Base-by-base conservation (phyloP, 768 basidiomycete species). In the Clitopilus hobsonii region DNA sequence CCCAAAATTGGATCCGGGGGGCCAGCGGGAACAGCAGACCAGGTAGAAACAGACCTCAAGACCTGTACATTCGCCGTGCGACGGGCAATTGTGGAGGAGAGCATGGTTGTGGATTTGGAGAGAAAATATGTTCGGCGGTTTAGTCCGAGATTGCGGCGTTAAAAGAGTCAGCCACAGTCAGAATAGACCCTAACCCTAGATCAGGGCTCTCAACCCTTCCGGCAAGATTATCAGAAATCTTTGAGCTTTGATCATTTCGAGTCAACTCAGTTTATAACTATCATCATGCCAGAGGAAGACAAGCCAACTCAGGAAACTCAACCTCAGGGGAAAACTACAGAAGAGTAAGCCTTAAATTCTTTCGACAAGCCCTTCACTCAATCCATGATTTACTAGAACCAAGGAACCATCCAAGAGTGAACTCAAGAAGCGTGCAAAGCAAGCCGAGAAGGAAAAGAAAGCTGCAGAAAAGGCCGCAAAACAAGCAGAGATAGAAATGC, bases 1-100 rank as follows among this genome's bases (percentile, higher is more conserved):
- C 92, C 94, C 54, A 96, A 86, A 74, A 96, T 96, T 51, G 94
- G 85, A 69, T 96, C 94, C 23, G 94, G 93, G 59, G 94, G 94
- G 25, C 94, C 94, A 24, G 89, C 88, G 49, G 86, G 83, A 55
- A 96, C 91, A 56, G 80, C 71, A 49, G 87, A 81, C 94, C 94
- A 96, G 20, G 82, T 83, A 11, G 91, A 94, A 55, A 85, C 66
- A 56, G 79, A 66, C 51, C 80, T 75, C 28, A 75, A 63, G 50
- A 78, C 63, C 62, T 67, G 67, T 51, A 64, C 60, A 51, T 60
- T 68, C 26, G 71, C 67, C 61, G 77, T 69, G 50, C 81, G 80
- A 69, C 86, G 84, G 54, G 76, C 70, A 60, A 82, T 60, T 58
- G 78, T 64, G 65, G 79, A 74, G 72, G 82, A 69, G 63, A 78